Conservation (phyloP, 2,329 filamentous ascomycete genomes). For the Cercospora beticola region DNA sequence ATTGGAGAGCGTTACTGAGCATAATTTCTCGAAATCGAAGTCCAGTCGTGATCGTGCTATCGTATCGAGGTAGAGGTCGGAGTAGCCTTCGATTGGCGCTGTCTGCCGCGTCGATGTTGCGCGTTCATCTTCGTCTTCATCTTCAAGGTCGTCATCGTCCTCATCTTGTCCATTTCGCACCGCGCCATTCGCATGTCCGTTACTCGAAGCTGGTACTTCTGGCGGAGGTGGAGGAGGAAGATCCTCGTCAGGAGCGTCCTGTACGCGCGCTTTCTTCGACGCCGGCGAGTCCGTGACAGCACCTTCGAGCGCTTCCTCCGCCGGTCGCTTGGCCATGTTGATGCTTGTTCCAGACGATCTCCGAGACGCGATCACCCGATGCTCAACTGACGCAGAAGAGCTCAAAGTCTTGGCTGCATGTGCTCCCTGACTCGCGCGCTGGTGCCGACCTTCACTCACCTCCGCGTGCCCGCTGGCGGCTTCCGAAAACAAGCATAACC, state of each 20-base stretch:
- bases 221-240: constrained; percentile 30
- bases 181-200: constrained; percentile 33
- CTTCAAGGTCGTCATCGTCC: constrained; percentile 35
- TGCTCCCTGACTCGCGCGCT: constrained; percentile 2
- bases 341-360: not conserved
- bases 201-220: constrained; percentile 19
- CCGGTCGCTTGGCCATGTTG: constrained; percentile 50
- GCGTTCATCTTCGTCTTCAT: constrained; percentile 39
- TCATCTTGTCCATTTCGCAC: constrained; percentile 40
- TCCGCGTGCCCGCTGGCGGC: constrained; percentile 2
- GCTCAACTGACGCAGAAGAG: not conserved
- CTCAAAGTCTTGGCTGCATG: constrained; percentile 10
- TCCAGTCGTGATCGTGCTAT: constrained; percentile 91
- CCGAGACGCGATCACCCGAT: not conserved
- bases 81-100: constrained; percentile 82
- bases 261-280: constrained; percentile 49
- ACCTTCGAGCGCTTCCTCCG: constrained; percentile 48
- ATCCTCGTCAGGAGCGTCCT: constrained; percentile 43
- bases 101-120: constrained; percentile 61
- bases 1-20: constrained; percentile 91
- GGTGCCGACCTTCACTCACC: not conserved
- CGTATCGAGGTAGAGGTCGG: constrained; percentile 95
- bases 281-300: constrained; percentile 46
- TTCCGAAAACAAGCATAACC: constrained; percentile 4
- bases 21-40: constrained; percentile 98